Evolutionary conservation across 2,329 filamentous ascomycete genomes (phyloP).

Genomic region (Ophiostoma himal-ulmi): DNA sequence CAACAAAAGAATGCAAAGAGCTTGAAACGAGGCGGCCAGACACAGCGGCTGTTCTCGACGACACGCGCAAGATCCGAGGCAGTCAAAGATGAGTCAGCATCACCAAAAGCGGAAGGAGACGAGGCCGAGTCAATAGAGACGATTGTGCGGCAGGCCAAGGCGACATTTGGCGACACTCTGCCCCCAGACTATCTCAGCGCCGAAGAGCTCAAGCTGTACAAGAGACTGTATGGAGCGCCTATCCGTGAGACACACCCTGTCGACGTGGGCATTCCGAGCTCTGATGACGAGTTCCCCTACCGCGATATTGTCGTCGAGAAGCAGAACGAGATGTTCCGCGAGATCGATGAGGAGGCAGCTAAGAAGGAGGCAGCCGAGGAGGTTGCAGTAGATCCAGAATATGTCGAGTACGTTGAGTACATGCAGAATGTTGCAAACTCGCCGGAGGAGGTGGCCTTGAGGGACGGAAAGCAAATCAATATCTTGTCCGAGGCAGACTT

Average conservation of each 20-base stretch:
- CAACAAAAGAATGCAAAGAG: neutral
- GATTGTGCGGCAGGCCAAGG: slow-evolving; percentile 64
- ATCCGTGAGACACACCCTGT: slow-evolving; percentile 55
- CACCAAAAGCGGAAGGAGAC: neutral
- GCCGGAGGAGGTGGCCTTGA: neutral
- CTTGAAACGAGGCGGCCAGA: neutral
- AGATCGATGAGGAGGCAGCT: slow-evolving; percentile 34
- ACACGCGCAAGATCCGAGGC: neutral
- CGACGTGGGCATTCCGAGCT: slow-evolving; percentile 48
- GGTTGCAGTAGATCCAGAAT: slow-evolving; percentile 39
- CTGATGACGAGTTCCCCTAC: slow-evolving; percentile 25
- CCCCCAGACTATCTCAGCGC: slow-evolving; percentile 64
- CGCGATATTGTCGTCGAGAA: slow-evolving; percentile 20
- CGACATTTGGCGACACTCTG: slow-evolving; percentile 69
- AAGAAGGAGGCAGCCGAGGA: neutral
- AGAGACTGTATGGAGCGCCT: slow-evolving; percentile 73
- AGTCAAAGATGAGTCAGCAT: neutral
- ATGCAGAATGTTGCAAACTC: slow-evolving; percentile 5
- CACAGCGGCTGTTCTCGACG: slow-evolving; percentile 9
- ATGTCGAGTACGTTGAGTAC: slow-evolving; percentile 57
- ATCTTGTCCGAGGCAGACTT: neutral
- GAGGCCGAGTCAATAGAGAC: slow-evolving; percentile 43
- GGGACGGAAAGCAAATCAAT: neutral
- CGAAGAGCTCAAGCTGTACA: slow-evolving; percentile 69
- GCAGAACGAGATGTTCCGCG: slow-evolving; percentile 47